phyloP scores from a whole-genome alignment of 1,284 basidiomycete species.

The Hymenochaete sp. region DNA sequence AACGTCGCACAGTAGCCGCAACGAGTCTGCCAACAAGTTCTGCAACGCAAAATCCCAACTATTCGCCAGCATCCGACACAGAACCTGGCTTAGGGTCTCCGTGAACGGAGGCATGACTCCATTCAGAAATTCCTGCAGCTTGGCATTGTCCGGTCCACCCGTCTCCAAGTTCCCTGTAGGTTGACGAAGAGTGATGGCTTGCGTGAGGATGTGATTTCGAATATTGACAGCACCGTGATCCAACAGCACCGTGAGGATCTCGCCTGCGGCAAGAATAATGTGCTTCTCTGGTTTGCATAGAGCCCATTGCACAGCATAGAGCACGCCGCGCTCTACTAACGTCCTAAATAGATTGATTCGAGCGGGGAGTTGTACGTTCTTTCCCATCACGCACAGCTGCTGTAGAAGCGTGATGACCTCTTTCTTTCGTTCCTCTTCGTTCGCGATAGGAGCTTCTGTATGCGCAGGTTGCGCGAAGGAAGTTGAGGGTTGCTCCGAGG shows the following conservation, averaged over 20 bases:
- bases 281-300: slow-evolving; percentile 37
- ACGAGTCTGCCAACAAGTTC: slow-evolving; percentile 84
- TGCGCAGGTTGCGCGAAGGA: not conserved
- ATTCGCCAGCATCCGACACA: slow-evolving; percentile 69
- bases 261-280: slow-evolving; percentile 73
- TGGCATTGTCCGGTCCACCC: slow-evolving; percentile 43
- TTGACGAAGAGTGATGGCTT: slow-evolving; percentile 52
- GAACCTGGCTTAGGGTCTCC: slow-evolving; percentile 68
- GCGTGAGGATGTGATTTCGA: slow-evolving; percentile 75
- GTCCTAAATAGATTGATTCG: slow-evolving; percentile 85
- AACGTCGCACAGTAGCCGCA: slow-evolving; percentile 78
- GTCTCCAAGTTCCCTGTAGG: slow-evolving; percentile 38
- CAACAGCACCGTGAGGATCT: slow-evolving; percentile 79
- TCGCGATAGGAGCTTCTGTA: too few relatives aligned
- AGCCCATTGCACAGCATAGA: slow-evolving; percentile 90
- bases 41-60: slow-evolving; percentile 84
- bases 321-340: slow-evolving; percentile 81
- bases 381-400: slow-evolving; percentile 91
- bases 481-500: not conserved
- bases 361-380: slow-evolving; percentile 86
- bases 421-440: slow-evolving; percentile 34
- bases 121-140: slow-evolving; percentile 21
- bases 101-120: slow-evolving; percentile 15
- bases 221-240: slow-evolving; percentile 91
- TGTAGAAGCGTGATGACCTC: slow-evolving; percentile 85